Base-by-base conservation (phyloP, 2,329 filamentous ascomycete genomes). In the Stachybotrys echinatus region DNA sequence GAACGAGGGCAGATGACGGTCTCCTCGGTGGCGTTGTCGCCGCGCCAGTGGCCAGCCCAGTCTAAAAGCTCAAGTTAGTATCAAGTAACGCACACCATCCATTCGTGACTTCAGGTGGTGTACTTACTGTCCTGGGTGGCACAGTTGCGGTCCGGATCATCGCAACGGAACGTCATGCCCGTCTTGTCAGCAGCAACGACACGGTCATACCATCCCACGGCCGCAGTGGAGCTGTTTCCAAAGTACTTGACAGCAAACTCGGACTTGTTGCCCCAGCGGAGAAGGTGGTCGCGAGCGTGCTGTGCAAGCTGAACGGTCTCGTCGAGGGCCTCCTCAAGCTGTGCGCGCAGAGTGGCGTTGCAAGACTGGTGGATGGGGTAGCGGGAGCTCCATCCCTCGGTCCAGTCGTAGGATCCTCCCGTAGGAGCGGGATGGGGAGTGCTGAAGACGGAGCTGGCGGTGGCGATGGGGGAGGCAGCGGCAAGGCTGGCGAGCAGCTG, bases 1-100 rank as follows among this genome's bases (percentile, higher is more conserved):
- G 83, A 86, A 2, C 79, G 70, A 5, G 76, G 74, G 66, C 85
- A 88, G 65, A 88, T 87, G 55, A 88, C 85, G 2, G 84, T 88
- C 65, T 88, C 84, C 1, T 74, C 66, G 3, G 83, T 82, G 3
- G 76, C 84, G 53, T 88, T 88, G 22, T 65, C 60, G 42, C 84
- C 84, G 49, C 85, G 80, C 79, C 79, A 86, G 70, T 88, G 84
- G 31, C 85, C 85, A 43, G 73, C 85, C 77, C 79, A 88, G 47
- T 71, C 83, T 86, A 5, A 34, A 14, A 34, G 14, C 5, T n/a
- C 10, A 34, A 3, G 14, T 34, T 14, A 34, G 27, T 5, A 34
- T 34, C 10, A 5, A 34, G 10, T 8, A n/a, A n/a, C n/a, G n/a
- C n/a, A n/a, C n/a, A n/a, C n/a, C n/a, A n/a, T n/a, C n/a, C n/a